Base-by-base conservation (phyloP, 345 rosid species). In the Mercurialis annua region DNA sequence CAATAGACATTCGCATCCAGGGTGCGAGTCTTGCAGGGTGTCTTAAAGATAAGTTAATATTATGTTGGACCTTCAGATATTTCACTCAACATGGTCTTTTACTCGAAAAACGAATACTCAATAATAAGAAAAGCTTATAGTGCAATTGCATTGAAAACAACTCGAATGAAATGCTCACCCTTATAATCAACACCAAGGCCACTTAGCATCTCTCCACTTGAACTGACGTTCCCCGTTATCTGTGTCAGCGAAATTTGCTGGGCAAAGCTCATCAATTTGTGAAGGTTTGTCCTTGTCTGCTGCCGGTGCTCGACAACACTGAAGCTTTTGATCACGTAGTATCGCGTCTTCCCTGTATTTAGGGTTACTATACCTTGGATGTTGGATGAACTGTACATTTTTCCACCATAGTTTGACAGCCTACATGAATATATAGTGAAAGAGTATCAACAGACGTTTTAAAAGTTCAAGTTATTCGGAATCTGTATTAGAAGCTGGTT, bases 371-470 rank as follows among this genome's bases (percentile, higher is more conserved):
- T 85, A 82, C 71, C 89, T 88, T 2, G 96, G 91, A 47, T 94
- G 99, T 74, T 82, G 92, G 49, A 90, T 74, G 59, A 90, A 87
- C 16, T 79, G 51, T 75, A 94, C 91, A 44, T 82, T 85, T 73
- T 86, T 85, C 95, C 97, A 94, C 96, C 96, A 90, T 1, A 93
- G 87, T 74, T 85, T 79, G 33, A 94, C 62, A 73, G 99, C 99
- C 99, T 94, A 62, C 67, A 64, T 6, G 42, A 66, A 48, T 66
- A 29, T 16, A 56, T 24, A 18, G 61, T 38, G 12, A 52, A 63
- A 31, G 16, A 23, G 51, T 31, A 10, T 4, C 14, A 29, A 57
- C 2, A 17, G n/a, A 29, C 5, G 47, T 55, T 20, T 46, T 29
- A 24, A 10, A 20, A 20, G 26, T 51, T 18, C 10, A 7, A 63